A percentile compares a stretch with the other conserved stretches of the same genome.
Conservation (phyloP, 148 eudicot genomes). For the Vaccinium corymbosum region DNA sequence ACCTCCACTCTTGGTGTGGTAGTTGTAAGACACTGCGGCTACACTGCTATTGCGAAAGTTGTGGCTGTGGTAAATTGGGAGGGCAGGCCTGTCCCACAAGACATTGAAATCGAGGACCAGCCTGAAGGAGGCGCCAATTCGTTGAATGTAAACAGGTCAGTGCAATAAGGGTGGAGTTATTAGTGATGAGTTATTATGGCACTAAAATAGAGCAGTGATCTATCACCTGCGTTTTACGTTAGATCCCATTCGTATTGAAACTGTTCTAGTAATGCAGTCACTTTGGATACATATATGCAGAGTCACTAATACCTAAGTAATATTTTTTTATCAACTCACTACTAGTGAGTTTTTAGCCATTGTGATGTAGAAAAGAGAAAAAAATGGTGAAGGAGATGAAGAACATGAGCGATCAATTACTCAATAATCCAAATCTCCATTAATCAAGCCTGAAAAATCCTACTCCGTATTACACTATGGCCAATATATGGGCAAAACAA, state of each 20-base stretch:
- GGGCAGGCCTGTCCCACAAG: slow-evolving; percentile 38
- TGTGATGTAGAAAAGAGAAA: not conserved
- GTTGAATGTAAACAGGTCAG: slow-evolving; percentile 94
- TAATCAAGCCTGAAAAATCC: not conserved
- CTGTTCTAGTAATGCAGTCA: not conserved
- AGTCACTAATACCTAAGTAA: not conserved
- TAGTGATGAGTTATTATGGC: slow-evolving; percentile 8
- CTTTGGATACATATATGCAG: not conserved
- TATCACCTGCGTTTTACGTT: not conserved
- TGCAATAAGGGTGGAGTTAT: slow-evolving; percentile 7
- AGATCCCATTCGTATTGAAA: not conserved
- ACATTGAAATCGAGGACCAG: slow-evolving; percentile 68
- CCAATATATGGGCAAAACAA: not conserved
- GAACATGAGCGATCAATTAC: not conserved
- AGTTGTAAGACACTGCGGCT: slow-evolving; percentile 82
- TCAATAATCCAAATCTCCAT: not conserved
- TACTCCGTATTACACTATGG: not conserved
- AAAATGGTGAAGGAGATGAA: not conserved
- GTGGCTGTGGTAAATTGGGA: slow-evolving; percentile 40
- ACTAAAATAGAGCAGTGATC: not conserved
- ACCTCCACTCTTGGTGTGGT: slow-evolving; percentile 79
- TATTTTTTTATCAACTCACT: not conserved
- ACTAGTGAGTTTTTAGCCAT: not conserved
- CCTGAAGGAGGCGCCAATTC: slow-evolving; percentile 97
- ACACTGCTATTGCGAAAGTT: slow-evolving; percentile 74